Percentiles rank a stretch among this genome's conserved stretches.
These are phyloP conservation scores for Farysia itapuensis DNA, from an alignment of 1,284 basidiomycete genomes.

Conservation along the genomic window DNA sequence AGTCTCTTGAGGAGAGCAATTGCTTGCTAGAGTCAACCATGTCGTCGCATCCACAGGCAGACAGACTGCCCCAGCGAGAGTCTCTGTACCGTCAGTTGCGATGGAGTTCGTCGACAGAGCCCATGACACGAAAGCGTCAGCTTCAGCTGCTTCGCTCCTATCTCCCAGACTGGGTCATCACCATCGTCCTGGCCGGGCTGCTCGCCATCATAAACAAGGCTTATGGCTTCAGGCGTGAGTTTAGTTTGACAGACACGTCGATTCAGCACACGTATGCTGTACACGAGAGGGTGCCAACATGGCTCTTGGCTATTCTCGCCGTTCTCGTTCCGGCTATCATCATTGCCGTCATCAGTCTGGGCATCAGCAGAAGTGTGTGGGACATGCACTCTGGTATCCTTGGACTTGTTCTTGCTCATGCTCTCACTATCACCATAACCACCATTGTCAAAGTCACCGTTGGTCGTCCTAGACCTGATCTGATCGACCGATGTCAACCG, in stretches of 20 bases:
- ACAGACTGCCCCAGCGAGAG: no score
- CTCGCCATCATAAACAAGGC: conserved; percentile 71
- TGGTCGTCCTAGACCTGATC: conserved; percentile 74
- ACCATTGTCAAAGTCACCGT: conserved; percentile 78
- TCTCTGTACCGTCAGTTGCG: conserved; percentile 29
- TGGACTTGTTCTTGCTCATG: conserved; percentile 73
- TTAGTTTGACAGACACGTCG: conserved; percentile 64
- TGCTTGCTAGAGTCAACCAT: no score
- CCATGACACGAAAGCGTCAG: conserved; percentile 11
- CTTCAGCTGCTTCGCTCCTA: conserved; percentile 26
- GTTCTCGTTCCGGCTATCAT: conserved; percentile 62
- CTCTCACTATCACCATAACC: conserved; percentile 77
- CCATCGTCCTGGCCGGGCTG: conserved; percentile 63
- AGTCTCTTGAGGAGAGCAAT: no score
- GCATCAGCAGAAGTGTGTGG: conserved; percentile 79
- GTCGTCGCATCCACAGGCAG: no score
- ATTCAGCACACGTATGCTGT: conserved; percentile 71
- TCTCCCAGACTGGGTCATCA: conserved; percentile 54
- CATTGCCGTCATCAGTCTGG: conserved; percentile 69
- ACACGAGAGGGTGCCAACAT: conserved; percentile 80
- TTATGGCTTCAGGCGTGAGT: conserved; percentile 74
- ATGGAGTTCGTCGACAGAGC: conserved; percentile 12
- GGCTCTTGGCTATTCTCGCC: conserved; percentile 54
- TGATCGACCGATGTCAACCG: conserved; percentile 75
- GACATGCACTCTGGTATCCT: conserved; percentile 80